Conservation (phyloP, 176 grass and related monocot genomes). For the Avena atlantica region DNA sequence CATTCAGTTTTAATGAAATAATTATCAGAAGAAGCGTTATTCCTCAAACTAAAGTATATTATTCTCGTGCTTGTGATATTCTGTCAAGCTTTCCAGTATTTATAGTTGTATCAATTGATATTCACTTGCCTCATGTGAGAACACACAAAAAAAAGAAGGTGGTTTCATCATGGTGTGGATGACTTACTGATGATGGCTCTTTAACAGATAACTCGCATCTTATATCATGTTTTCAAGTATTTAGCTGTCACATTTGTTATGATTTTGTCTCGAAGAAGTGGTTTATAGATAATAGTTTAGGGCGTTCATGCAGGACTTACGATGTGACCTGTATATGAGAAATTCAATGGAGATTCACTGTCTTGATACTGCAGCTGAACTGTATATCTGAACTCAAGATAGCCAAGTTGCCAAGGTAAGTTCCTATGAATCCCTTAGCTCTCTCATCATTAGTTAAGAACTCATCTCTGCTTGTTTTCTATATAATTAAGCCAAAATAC, state of each 20-base stretch:
- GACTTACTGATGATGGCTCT: slow-evolving; percentile 92
- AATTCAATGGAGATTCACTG: slow-evolving; percentile 67
- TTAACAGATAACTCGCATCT: slow-evolving; percentile 62
- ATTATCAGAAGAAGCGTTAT: no score
- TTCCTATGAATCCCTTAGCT: no score
- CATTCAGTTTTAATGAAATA: no score
- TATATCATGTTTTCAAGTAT: neutral
- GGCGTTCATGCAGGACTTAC: slow-evolving; percentile 70
- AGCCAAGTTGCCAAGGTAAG: no score
- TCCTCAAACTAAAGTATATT: no score
- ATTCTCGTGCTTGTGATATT: neutral
- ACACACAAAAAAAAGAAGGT: slow-evolving; percentile 48
- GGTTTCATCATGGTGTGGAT: slow-evolving; percentile 90
- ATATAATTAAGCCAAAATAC: no score
- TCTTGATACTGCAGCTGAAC: slow-evolving; percentile 72
- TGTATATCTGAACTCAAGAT: no score
- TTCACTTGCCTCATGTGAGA: slow-evolving; percentile 34
- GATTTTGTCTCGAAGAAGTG: neutral
- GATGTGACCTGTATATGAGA: slow-evolving; percentile 79
- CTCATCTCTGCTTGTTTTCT: no score
- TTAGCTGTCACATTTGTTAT: neutral
- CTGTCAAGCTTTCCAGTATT: neutral
- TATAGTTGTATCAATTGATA: neutral
- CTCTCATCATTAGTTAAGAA: no score
- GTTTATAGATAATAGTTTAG: slow-evolving; percentile 19